Conservation (phyloP, 2,329 filamentous ascomycete genomes). For the Rhynchosporium secalis region DNA sequence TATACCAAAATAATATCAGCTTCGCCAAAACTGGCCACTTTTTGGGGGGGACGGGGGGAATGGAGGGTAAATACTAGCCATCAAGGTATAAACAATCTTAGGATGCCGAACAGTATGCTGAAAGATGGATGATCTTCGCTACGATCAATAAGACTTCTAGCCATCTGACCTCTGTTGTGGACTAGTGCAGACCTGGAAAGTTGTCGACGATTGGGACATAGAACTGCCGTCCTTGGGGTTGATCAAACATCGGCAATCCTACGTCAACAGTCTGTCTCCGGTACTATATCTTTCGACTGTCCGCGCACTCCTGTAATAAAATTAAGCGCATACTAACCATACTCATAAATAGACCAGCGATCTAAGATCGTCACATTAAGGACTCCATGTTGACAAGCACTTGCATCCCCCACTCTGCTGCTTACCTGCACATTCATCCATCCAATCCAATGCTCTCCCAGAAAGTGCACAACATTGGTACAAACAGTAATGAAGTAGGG, state of each 20-base stretch:
- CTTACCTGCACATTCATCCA: neutral
- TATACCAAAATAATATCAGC: no score
- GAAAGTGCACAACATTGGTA: neutral
- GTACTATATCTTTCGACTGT: neutral
- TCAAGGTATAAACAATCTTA: neutral
- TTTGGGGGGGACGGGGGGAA: no score
- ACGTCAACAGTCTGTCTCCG: neutral
- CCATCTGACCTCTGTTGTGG: no score
- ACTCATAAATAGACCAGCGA: neutral
- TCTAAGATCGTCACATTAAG: neutral
- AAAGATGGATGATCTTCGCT: neutral
- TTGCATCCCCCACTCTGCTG: neutral
- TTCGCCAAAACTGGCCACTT: no score
- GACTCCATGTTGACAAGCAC: neutral
- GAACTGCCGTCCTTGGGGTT: neutral
- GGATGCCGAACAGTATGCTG: neutral
- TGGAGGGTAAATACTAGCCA: no score
- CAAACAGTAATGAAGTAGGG: no score
- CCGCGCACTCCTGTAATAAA: neutral
- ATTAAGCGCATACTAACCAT: neutral
- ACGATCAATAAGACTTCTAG: no score
- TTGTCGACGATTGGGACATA: neutral
- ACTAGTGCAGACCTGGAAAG: no score
- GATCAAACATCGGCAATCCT: neutral
- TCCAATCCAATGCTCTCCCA: neutral